phyloP scores from a whole-genome alignment of 192 early-diverging fungal species.

The Coemansia sp. region DNA sequence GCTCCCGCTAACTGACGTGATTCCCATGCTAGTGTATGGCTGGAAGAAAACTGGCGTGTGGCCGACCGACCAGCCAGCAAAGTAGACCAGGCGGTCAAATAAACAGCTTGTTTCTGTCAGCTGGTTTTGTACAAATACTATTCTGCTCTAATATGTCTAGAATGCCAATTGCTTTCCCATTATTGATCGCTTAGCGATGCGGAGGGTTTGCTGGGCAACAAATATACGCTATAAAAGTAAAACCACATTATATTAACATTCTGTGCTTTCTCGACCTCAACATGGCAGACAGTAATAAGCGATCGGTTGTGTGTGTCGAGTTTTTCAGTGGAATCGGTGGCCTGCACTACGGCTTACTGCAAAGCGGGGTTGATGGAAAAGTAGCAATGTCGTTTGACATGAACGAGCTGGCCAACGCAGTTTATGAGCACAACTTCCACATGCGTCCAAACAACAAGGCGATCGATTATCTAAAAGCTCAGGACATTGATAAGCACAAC shows the following conservation, averaged over 20 bases:
- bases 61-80: slow-evolving; percentile 18
- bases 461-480: slow-evolving; percentile 30
- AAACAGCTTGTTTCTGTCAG: background rate
- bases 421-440: slow-evolving; percentile 44
- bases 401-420: slow-evolving; percentile 49
- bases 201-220: background rate
- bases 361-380: slow-evolving; percentile 18
- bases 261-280: background rate
- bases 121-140: background rate
- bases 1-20: slow-evolving; percentile 29
- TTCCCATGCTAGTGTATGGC: slow-evolving; percentile 34
- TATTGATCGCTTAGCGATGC: background rate
- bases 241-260: background rate
- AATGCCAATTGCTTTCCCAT: background rate
- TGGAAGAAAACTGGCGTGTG: slow-evolving; percentile 42
- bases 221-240: background rate
- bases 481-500: slow-evolving; percentile 54
- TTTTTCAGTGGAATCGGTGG: slow-evolving; percentile 54
- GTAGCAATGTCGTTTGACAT: slow-evolving; percentile 47
- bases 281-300: slow-evolving; percentile 6
- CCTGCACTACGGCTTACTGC: slow-evolving; percentile 43
- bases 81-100: background rate
- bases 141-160: background rate
- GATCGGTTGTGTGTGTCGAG: slow-evolving; percentile 34
- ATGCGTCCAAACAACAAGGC: slow-evolving; percentile 48